Evolutionary conservation across 2,329 filamentous ascomycete species (phyloP).

Genomic region (Colletotrichum caudatum): DNA sequence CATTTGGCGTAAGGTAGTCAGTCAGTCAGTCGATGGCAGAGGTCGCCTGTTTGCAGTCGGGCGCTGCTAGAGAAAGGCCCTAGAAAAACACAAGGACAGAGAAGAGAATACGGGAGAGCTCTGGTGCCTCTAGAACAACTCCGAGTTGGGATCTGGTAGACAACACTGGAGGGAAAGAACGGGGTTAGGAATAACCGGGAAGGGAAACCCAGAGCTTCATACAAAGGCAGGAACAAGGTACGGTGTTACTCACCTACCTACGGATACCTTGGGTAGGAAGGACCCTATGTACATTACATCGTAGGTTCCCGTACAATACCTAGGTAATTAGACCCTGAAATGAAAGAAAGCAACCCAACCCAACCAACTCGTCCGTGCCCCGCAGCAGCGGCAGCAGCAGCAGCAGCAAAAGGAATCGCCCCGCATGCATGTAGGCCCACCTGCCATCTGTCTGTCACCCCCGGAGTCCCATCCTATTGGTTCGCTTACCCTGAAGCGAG

Average conservation of each 20-base stretch:
- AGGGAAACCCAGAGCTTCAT: background rate
- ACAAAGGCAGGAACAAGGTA: background rate
- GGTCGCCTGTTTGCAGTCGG: background rate
- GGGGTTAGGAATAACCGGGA: background rate
- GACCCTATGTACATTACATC: too few relatives aligned
- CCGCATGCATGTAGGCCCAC: too few relatives aligned
- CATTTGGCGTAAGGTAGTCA: background rate
- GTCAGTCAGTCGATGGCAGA: too few relatives aligned
- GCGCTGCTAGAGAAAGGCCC: background rate
- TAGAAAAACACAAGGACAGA: background rate
- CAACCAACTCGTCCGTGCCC: slow-evolving; percentile 1
- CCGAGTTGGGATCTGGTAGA: background rate
- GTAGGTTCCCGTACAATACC: too few relatives aligned
- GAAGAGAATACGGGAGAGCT: too few relatives aligned
- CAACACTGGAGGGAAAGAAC: background rate
- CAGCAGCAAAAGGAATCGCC: too few relatives aligned
- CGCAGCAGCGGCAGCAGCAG: background rate
- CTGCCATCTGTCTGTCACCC: slow-evolving; percentile 4
- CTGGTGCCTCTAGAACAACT: background rate
- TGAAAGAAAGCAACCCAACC: background rate
- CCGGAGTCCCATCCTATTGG: slow-evolving; percentile 17
- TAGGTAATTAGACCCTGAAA: slow-evolving; percentile 6
- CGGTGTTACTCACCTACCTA: background rate
- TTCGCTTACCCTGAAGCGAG: slow-evolving; percentile 25
- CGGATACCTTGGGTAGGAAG: too few relatives aligned